A percentile compares a stretch with the other conserved stretches of the same genome.
Conservation (phyloP, 306 rosid genomes). For the Elaeagnus macrophylla region DNA sequence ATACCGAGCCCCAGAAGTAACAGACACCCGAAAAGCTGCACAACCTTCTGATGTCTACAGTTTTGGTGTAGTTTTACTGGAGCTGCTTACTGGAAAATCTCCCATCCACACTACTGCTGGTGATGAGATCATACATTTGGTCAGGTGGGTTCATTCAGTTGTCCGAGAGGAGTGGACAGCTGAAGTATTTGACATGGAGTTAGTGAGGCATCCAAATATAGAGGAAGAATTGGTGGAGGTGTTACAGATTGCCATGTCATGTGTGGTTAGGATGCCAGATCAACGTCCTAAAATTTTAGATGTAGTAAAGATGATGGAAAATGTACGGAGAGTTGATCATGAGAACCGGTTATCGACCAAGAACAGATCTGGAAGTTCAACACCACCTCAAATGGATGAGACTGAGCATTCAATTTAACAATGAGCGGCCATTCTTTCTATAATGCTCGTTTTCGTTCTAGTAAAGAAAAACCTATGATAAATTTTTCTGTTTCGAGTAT, state of each 20-base stretch:
- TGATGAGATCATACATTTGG: slow-evolving; percentile 81
- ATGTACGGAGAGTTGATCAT: slow-evolving; percentile 43
- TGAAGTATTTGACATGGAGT: slow-evolving; percentile 81
- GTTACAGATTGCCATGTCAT: slow-evolving; percentile 80
- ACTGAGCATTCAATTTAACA: slow-evolving; percentile 11
- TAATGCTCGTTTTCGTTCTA: too few relatives aligned
- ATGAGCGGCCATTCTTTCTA: slow-evolving; percentile 6
- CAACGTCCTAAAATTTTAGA: slow-evolving; percentile 67
- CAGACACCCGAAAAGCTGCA: slow-evolving; percentile 73
- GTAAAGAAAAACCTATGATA: too few relatives aligned
- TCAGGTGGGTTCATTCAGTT: slow-evolving; percentile 96
- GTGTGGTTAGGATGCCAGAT: slow-evolving; percentile 72
- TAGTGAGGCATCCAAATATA: slow-evolving; percentile 70
- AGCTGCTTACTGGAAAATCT: slow-evolving; percentile 84
- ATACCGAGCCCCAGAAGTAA: slow-evolving; percentile 85
- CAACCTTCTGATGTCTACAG: slow-evolving; percentile 74
- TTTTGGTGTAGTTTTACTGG: slow-evolving; percentile 80
- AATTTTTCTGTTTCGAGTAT: too few relatives aligned
- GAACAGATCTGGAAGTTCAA: slow-evolving; percentile 38
- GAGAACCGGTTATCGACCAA: slow-evolving; percentile 37
- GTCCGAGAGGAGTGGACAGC: slow-evolving; percentile 94
- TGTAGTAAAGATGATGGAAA: slow-evolving; percentile 59
- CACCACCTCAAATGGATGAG: slow-evolving; percentile 16
- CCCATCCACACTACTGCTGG: slow-evolving; percentile 73
- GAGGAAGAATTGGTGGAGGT: slow-evolving; percentile 97